Conservation (phyloP, 2,329 filamentous ascomycete species). For the Hyphodiscus sp. region DNA sequence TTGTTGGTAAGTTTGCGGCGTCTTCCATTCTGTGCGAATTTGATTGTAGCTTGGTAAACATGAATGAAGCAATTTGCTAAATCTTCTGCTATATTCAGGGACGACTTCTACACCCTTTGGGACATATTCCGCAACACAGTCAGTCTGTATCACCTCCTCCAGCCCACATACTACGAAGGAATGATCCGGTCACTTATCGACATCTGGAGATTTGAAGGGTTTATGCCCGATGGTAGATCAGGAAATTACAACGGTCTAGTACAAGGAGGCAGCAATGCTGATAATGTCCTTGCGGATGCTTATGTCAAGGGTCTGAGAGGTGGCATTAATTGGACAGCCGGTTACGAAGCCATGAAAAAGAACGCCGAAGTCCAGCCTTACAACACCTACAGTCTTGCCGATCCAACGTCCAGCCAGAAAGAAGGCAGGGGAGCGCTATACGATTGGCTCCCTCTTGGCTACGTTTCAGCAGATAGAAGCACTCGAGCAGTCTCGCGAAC, state of each 20-base stretch:
- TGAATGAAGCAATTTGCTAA: no score
- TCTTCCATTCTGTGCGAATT: no score
- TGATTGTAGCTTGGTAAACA: no score
- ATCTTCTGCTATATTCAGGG: slow-evolving; percentile 21
- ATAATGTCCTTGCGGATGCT: slow-evolving; percentile 67
- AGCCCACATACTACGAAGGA: slow-evolving; percentile 56
- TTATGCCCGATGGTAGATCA: slow-evolving; percentile 58
- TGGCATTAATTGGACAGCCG: slow-evolving; percentile 56
- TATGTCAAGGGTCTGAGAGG: slow-evolving; percentile 60
- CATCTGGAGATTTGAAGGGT: slow-evolving; percentile 59
- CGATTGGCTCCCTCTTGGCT: slow-evolving; percentile 60
- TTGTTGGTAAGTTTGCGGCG: slow-evolving; percentile 40
- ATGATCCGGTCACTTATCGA: slow-evolving; percentile 58
- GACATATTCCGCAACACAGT: slow-evolving; percentile 56
- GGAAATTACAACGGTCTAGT: slow-evolving; percentile 63
- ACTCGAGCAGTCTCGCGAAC: slow-evolving; percentile 57
- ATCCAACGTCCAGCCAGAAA: slow-evolving; percentile 53
- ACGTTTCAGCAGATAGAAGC: slow-evolving; percentile 53
- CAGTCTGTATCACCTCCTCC: slow-evolving; percentile 57
- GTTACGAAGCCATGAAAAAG: slow-evolving; percentile 55
- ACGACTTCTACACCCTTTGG: slow-evolving; percentile 67
- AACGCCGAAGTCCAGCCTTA: slow-evolving; percentile 57
- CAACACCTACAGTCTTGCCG: slow-evolving; percentile 48
- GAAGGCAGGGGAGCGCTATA: slow-evolving; percentile 63
- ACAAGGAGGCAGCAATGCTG: slow-evolving; percentile 64